Evolutionary conservation across 176 grass and related monocot genomes (phyloP), one percentile per base, ranked within the genome.

Genomic region (Puya raimondii): DNA sequence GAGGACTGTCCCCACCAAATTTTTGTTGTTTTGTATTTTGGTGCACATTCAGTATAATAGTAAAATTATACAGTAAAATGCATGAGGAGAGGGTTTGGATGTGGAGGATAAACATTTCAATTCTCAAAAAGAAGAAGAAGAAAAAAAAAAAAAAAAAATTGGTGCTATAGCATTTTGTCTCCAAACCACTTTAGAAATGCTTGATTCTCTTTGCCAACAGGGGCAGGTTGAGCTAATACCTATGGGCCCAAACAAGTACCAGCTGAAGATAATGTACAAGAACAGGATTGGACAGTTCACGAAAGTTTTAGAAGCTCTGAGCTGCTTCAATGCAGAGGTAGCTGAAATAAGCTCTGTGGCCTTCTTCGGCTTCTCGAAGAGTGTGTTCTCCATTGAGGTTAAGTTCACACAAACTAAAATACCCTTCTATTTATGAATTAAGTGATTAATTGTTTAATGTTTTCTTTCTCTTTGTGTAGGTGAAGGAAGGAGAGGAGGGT

Each of bases 371-470:
- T 88, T 81, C 5, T 80, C 77, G 0, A 81, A 90, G 66, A 85
- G 74, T 69, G 53, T 84, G 20, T 87, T 99, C 78, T 75, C 49
- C 77, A 71, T 93, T 1, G 88, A 92, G 86, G 89, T 88, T 88
- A 26, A 80, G 64, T 1, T 16, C 20, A 12, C 69, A 1, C 16
- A 20, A 10, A 6, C 26, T 17, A 33, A 66, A 25, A 68, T 23
- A 58, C 47, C 23, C 17, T 25, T 50, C 23, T 14, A 53, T 12
- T 9, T 0, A 49, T 74, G 12, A 74, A 27, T 18, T 74, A 21
- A 22, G 61, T 42, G 16, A 11, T 49, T 13, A 16, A 42, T 54
- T 67, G 10, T 6, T 79, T 21, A 49, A 51, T 67, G 69, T 0
- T 18, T 13, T 33, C 12, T 71, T 47, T 66, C 11, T 66, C 9